These are phyloP conservation scores for Sherardia arvensis DNA, from an alignment of 257 asterid species.

Conservation along the genomic window DNA sequence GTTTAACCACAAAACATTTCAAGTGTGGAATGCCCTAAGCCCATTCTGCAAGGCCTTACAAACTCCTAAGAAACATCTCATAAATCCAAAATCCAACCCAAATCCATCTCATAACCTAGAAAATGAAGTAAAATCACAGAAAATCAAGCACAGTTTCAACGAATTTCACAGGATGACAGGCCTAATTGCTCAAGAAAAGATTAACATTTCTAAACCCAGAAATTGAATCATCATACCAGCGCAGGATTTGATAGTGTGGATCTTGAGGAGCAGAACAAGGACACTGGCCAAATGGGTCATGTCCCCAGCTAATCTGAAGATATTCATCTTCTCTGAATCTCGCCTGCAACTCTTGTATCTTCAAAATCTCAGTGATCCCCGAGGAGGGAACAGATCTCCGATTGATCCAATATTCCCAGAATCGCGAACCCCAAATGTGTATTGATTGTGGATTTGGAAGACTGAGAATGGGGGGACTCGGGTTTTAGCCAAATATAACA, in stretches of 20 bases:
- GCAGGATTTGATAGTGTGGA: conserved; percentile 86
- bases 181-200: neutral
- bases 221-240: conserved; percentile 37
- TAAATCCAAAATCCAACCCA: neutral
- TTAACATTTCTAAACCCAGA: neutral
- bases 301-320: conserved; percentile 79
- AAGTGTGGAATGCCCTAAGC: neutral
- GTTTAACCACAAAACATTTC: neutral
- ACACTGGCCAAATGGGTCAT: conserved; percentile 89
- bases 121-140: neutral
- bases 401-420: too few relatives aligned
- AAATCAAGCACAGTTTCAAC: neutral
- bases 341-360: too few relatives aligned
- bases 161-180: too few relatives aligned
- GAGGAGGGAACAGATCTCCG: too few relatives aligned
- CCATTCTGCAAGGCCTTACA: neutral
- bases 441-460: too few relatives aligned
- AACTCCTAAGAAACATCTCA: neutral
- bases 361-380: too few relatives aligned
- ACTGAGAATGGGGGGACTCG: too few relatives aligned
- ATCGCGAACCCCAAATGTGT: too few relatives aligned
- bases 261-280: conserved; percentile 84
- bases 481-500: too few relatives aligned
- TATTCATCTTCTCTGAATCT: conserved; percentile 70
- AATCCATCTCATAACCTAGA: neutral